Evolutionary conservation across 805 yeast species (phyloP).

Genomic region (Hanseniaspora singularis): DNA sequence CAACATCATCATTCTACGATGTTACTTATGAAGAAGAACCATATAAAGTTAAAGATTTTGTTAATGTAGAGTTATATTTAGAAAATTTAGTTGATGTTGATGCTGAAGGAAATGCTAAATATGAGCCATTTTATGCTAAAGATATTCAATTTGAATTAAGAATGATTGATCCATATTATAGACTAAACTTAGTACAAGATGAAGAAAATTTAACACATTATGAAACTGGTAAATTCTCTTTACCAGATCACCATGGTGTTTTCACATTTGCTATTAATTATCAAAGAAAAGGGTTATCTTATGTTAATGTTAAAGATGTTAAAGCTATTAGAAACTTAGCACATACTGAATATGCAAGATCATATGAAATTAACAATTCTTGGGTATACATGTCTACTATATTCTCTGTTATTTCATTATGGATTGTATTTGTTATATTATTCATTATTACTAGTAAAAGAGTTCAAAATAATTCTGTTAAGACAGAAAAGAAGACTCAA

Average conservation of each 20-base stretch:
- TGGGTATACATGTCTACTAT: conserved; percentile 81
- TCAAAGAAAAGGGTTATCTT: conserved; percentile 64
- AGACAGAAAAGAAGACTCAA: conserved; percentile 8
- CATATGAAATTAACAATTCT: conserved; percentile 85
- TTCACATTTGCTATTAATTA: conserved; percentile 75
- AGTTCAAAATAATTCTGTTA: not conserved
- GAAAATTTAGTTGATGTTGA: conserved; percentile 37
- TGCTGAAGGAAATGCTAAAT: conserved; percentile 26
- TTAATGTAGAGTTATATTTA: conserved; percentile 40
- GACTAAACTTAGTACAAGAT: conserved; percentile 47
- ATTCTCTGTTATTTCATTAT: conserved; percentile 53
- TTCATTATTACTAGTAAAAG: conserved; percentile 32
- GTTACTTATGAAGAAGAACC: conserved; percentile 33
- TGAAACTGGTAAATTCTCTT: conserved; percentile 42
- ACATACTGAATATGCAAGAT: conserved; percentile 85
- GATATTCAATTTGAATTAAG: conserved; percentile 73
- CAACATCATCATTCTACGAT: not conserved
- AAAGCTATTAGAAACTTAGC: conserved; percentile 89
- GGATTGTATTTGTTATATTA: conserved; percentile 64
- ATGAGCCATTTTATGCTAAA: conserved; percentile 57
- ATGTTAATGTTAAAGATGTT: conserved; percentile 49
- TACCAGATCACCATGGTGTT: conserved; percentile 96
- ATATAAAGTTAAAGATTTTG: conserved; percentile 68
- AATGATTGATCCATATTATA: conserved; percentile 91
- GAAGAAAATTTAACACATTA: conserved; percentile 40